Base-by-base conservation (phyloP, 306 rosid genomes). In the Castanea crenata region DNA sequence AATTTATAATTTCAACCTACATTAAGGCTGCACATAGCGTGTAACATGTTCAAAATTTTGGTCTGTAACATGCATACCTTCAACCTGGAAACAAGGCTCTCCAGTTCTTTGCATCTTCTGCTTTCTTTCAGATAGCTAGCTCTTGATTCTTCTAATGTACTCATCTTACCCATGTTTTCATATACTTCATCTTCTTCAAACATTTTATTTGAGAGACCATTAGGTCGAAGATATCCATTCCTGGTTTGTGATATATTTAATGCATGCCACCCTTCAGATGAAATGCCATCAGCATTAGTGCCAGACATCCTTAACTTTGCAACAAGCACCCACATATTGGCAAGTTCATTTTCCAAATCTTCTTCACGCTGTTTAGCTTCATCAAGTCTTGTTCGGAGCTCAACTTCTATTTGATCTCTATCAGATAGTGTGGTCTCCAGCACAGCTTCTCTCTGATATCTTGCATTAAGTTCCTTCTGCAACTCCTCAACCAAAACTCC, bases 331-430 rank as follows among this genome's bases (percentile, higher is more conserved):
- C 83, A 90, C 93, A 90, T 89, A 86, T 87, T 86, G 31, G 88
- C 85, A 69, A 93, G 92, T 87, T 93, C 98, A 73, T 86, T 85
- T 81, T 90, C 94, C 86, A 91, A 80, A 35, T 90, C 88, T 81
- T 82, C 84, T 79, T 85, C 92, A 46, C 69, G 92, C 56, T 49
- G 83, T 85, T 80, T 90, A 67, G 90, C 91, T 80, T 88, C 96
- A 34, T 91, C 90, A 68, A 93, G 90, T 65, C 87, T 83, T 74
- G 80, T 83, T 61, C 74, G 87, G 73, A 93, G 82, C 51, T 86
- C 92, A 69, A 64, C 77, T 85, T 91, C 97, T 80, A 73, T 69
- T 83, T 88, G 86, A 51, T 87, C 93, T 87, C 88, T 90, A 58
- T 87, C 85, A 27, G 88, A 76, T 59, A 90, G 68, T 74, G 82